These are phyloP conservation scores for Cryptococcus jaspeensis DNA, from an alignment of 1,284 basidiomycete species.

Conservation along the genomic window DNA sequence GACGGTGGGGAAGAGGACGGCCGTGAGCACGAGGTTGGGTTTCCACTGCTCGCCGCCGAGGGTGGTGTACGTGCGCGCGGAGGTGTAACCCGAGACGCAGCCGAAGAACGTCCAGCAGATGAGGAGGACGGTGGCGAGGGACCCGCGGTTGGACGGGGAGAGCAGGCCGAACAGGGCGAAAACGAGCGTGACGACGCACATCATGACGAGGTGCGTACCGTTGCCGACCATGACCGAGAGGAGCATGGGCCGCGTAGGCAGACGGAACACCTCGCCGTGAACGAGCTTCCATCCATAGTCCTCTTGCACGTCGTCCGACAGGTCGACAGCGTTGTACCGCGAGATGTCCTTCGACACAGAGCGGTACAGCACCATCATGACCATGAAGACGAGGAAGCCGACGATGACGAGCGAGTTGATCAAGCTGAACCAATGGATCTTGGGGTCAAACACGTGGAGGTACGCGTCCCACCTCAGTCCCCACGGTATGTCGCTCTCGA, in stretches of 20 bases:
- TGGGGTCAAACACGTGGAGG: constrained; percentile 62
- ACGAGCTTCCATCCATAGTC: constrained; percentile 95
- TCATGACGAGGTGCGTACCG: constrained; percentile 82
- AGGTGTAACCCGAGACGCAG: constrained; percentile 85
- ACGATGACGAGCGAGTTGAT: constrained; percentile 91
- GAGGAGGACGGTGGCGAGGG: constrained; percentile 93
- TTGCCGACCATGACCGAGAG: constrained; percentile 86
- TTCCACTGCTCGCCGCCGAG: constrained; percentile 77
- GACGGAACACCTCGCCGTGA: constrained; percentile 92
- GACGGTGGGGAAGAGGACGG: constrained; percentile 78
- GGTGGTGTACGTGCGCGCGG: constrained; percentile 77
- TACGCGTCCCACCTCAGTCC: constrained; percentile 90
- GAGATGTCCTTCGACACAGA: constrained; percentile 89
- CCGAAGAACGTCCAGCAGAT: constrained; percentile 95
- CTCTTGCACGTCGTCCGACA: constrained; percentile 94
- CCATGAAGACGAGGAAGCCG: constrained; percentile 85
- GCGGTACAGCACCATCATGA: constrained; percentile 82
- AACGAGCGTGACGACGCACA: constrained; percentile 86
- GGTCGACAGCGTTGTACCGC: constrained; percentile 93
- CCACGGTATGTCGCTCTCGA: constrained; percentile 84
- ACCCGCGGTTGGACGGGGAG: constrained; percentile 91
- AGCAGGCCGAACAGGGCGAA: constrained; percentile 98
- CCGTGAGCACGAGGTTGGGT: constrained; percentile 83
- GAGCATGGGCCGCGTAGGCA: constrained; percentile 73
- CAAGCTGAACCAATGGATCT: constrained; percentile 76